Percentiles rank a stretch among this genome's conserved stretches.
Evolutionary conservation across 192 early-diverging fungal genomes (phyloP).

Genomic region (Podila horticola): DNA sequence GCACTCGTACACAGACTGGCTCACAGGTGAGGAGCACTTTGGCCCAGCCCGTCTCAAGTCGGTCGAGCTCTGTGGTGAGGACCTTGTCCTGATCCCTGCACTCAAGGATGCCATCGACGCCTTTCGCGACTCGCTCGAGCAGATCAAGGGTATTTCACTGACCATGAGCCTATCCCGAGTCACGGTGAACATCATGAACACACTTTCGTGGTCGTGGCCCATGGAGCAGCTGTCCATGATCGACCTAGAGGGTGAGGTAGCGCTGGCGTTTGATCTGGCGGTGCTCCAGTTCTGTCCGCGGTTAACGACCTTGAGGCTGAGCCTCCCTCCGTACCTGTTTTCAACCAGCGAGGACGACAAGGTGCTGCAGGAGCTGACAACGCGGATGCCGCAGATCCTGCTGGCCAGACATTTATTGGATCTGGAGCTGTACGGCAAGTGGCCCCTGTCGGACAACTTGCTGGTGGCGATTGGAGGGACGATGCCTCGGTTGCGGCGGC

Average conservation of each 20-base stretch:
- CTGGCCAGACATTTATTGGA: constrained; percentile 26
- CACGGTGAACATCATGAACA: neutral
- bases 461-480: constrained; percentile 8
- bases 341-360: constrained; percentile 34
- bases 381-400: constrained; percentile 18
- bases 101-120: constrained; percentile 27
- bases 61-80: constrained; percentile 40
- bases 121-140: constrained; percentile 38
- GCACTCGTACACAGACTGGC: neutral
- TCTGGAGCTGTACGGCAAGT: constrained; percentile 35
- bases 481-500: constrained; percentile 21
- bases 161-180: neutral
- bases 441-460: constrained; percentile 39
- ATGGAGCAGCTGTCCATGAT: constrained; percentile 12
- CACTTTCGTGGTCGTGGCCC: constrained; percentile 30
- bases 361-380: constrained; percentile 16
- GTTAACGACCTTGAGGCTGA: constrained; percentile 13
- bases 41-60: constrained; percentile 11
- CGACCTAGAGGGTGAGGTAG: constrained; percentile 45
- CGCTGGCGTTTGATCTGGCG: constrained; percentile 26
- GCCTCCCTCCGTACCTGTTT: constrained; percentile 38
- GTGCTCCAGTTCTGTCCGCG: constrained; percentile 19
- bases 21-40: neutral
- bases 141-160: constrained; percentile 23
- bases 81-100: constrained; percentile 25